phyloP scores from a whole-genome alignment of 169 alveolate genomes.

The Plasmodium gonderi region DNA sequence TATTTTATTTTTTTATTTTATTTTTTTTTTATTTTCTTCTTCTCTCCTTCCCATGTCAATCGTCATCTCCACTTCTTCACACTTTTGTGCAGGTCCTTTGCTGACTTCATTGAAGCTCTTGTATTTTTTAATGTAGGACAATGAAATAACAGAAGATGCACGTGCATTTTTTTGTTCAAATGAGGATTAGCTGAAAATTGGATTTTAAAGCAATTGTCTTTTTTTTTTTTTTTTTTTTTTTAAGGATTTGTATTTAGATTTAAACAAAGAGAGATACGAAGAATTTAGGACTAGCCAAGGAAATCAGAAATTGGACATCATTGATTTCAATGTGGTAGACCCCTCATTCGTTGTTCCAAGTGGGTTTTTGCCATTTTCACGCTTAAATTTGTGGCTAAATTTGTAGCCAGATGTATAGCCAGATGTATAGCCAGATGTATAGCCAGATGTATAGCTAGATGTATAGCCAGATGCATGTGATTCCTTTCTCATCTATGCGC shows the following conservation, averaged over 20 bases:
- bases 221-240: neutral
- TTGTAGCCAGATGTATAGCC: neutral
- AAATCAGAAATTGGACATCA: conserved; percentile 5
- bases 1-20: neutral
- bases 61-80: neutral
- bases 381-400: neutral
- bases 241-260: conserved; percentile 43
- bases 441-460: neutral
- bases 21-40: neutral
- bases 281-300: conserved; percentile 5
- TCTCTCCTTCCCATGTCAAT: neutral
- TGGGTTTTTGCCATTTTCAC: neutral
- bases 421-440: too few species aligned
- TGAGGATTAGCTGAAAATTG: too few species aligned
- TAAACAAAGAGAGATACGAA: conserved; percentile 40
- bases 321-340: conserved; percentile 13
- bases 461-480: neutral
- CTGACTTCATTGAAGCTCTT: too few species aligned
- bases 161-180: too few species aligned
- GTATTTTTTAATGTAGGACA: conserved; percentile 26
- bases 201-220: neutral
- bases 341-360: conserved; percentile 62
- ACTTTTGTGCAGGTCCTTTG: too few species aligned
- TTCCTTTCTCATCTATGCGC: too few species aligned
- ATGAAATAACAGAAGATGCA: too few species aligned